These are phyloP conservation scores for Cajanus cajan DNA, from an alignment of 306 rosid species.

Conservation along the genomic window DNA sequence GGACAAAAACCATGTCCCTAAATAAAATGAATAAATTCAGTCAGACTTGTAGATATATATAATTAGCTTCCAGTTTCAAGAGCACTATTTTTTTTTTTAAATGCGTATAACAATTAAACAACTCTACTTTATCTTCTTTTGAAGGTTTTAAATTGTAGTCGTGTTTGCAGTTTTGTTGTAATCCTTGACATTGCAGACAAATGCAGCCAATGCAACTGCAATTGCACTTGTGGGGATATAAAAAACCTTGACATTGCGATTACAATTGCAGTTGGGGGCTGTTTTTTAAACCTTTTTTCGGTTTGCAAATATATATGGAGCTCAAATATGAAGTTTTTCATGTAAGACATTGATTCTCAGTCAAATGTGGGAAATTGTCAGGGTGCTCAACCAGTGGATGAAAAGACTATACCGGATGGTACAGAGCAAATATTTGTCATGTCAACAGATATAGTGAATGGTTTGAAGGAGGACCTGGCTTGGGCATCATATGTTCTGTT, in stretches of 20 bases:
- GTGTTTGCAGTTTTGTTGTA: not conserved
- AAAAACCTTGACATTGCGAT: not conserved
- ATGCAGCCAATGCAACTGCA: not conserved
- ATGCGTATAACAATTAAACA: not conserved
- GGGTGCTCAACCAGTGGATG: slow-evolving; percentile 76
- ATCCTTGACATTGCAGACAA: not conserved
- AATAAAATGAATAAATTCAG: not conserved
- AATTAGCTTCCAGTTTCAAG: not conserved
- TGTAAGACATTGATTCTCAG: slow-evolving; percentile 10
- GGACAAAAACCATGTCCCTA: too few species aligned
- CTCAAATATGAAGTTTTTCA: slow-evolving; percentile 13
- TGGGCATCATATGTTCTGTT: slow-evolving; percentile 84
- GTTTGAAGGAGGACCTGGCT: slow-evolving; percentile 78
- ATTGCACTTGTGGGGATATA: not conserved
- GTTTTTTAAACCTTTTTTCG: not conserved
- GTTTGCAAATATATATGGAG: not conserved
- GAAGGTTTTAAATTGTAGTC: not conserved
- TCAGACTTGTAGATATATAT: not conserved
- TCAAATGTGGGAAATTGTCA: slow-evolving; percentile 31
- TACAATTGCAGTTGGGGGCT: not conserved
- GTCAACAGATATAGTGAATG: slow-evolving; percentile 50
- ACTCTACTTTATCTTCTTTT: not conserved
- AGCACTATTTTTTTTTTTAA: not conserved
- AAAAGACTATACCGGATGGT: slow-evolving; percentile 63
- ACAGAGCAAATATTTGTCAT: slow-evolving; percentile 74